Evolutionary conservation across 2,329 filamentous ascomycete genomes (phyloP), one percentile per base, ranked within the genome.

Genomic region (Stromatinia cepivora): DNA sequence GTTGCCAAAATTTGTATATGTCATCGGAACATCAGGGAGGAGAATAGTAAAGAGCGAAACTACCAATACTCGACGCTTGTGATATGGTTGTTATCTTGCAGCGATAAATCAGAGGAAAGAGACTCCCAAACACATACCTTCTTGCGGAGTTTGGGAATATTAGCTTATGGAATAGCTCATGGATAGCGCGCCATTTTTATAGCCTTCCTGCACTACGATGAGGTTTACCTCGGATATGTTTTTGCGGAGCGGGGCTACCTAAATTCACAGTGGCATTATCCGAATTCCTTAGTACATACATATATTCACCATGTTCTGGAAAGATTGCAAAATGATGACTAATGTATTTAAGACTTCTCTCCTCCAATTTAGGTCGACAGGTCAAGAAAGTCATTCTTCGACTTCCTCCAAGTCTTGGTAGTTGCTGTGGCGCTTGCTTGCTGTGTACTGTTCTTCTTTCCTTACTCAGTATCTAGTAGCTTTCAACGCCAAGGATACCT

Each of bases 141-240:
- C 2, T 28, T 4, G 1, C 20, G 46, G 1, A 50, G 13, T 9
- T 20, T 53, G 25, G 7, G 15, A 11, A 22, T 8, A 2, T 10
- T 10, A 22, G 17, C 1, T 2, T 20, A 11, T 54, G 15, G 8
- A 31, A 22, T 10, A 6, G 17, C 20, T 31, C 1, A 2, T 54
- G 17, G 20, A 31, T 20, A 34, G 8, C 15, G 31, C 52, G 7
- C 15, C 4, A 1, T 15, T 31, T 31, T 31, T 22, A 22, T 54
- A 53, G 10, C 25, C 2, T 31, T 28, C 4, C 0, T 11, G 4
- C 7, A 31, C 2, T 10, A 4, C 7, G 15, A 9, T 8, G 0
- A 4, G 3, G 25, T 17, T 53, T 1, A 28, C 9, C 50, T 31
- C 13, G 25, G 17, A 15, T 31, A 20, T 31, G 25, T 17, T 17